Percentiles rank a stretch among this genome's conserved stretches.
These are phyloP conservation scores for Citrullus amarus DNA, from an alignment of 306 rosid genomes.

Conservation along the genomic window DNA sequence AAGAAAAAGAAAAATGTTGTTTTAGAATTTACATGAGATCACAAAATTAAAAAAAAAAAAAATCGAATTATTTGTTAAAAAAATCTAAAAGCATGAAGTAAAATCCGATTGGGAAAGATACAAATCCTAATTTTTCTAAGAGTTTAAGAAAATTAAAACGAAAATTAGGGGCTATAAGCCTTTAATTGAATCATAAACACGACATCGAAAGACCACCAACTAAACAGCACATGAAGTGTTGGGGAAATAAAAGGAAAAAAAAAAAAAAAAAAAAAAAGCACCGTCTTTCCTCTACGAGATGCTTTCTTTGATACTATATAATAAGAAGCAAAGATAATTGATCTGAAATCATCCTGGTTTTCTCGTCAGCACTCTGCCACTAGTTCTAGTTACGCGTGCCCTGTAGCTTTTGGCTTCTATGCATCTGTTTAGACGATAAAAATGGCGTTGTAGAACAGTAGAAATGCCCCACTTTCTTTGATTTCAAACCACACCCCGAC, in stretches of 20 bases:
- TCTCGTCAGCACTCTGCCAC: neutral
- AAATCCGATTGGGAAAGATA: too few relatives aligned
- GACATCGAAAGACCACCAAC: neutral
- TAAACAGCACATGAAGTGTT: slow-evolving; percentile 1
- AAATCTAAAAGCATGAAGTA: too few relatives aligned
- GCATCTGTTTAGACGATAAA: neutral
- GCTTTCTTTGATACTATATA: neutral
- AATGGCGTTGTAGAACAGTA: neutral
- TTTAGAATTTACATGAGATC: too few relatives aligned
- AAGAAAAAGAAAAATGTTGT: too few relatives aligned
- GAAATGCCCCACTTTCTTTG: neutral
- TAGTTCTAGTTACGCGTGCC: neutral
- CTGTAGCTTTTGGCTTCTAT: neutral
- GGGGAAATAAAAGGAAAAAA: neutral
- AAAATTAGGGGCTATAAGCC: neutral
- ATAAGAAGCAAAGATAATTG: neutral
- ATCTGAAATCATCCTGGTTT: neutral
- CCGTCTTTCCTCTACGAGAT: neutral
- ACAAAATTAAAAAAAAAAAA: too few relatives aligned
- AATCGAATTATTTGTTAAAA: too few relatives aligned
- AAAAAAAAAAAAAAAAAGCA: neutral
- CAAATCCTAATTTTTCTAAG: neutral
- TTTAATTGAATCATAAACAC: neutral
- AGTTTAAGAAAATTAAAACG: neutral
- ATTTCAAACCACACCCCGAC: neutral